Evolutionary conservation across 176 grass and related monocot species (phyloP), one percentile per base, ranked within the genome.

Genomic region (Neostapfia colusana): DNA sequence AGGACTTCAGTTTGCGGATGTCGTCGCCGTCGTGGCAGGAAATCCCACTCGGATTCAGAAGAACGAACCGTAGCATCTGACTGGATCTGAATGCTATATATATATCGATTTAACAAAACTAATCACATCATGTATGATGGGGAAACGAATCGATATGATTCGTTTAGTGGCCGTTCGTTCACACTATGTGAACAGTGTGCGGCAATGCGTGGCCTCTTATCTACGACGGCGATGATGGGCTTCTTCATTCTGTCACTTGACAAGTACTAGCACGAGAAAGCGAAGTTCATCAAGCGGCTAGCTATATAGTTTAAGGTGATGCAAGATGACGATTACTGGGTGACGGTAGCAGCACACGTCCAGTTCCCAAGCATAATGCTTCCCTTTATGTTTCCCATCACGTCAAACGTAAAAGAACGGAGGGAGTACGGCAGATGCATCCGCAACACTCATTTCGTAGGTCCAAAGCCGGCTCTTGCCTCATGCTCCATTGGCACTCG

Each of bases 221-320:
- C 38, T 5, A 40, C 38, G 38, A 20, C 7, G 43, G 48, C 0
- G 67, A 1, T 20, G 44, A 49, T 6, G 26, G 39, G 18, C 20
- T 14, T 70, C 28, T 40, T 34, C 41, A 31, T 31, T 16, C 21
- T 25, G 36, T 44, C 44, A 70, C 36, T 76, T 70, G 72, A 27
- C 46, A 63, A 42, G 63, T 17, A 3, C 18, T n/a, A n/a, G n/a
- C n/a, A n/a, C n/a, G n/a, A n/a, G 71, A 86, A 69, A 86, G 55
- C 65, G 16, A 75, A 46, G 72, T 36, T 63, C 56, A 16, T 53
- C 24, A 37, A 53, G 36, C 3, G 35, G 7, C 13, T 45, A 31
- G 38, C 38, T 5, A 40, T 40, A 20, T 51, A 51, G 48, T 51
- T 15, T 17, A 48, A 51, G 16, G 48, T 51, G 48, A 51, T 51